Conservation (phyloP, 768 basidiomycete genomes). For the Suillus subaureus region DNA sequence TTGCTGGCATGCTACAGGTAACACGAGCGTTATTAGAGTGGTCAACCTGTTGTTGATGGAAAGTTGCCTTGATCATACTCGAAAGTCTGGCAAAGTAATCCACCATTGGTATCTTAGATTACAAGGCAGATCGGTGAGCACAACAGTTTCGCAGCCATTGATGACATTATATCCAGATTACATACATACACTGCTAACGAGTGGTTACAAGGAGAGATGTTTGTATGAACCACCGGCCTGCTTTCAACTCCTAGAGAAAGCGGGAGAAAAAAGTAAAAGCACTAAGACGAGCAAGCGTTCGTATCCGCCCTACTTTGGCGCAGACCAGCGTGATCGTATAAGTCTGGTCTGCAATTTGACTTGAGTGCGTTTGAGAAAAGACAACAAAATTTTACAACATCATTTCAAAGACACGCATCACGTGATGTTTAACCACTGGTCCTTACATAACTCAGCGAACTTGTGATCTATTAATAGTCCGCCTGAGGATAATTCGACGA, state of each 20-base stretch:
- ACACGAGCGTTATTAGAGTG: background rate
- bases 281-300: slow-evolving; percentile 31
- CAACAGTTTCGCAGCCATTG: background rate
- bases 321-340: slow-evolving; percentile 26
- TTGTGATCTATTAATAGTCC: background rate
- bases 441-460: background rate
- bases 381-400: background rate
- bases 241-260: slow-evolving; percentile 20
- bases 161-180: background rate
- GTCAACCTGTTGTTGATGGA: background rate
- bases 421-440: slow-evolving; percentile 10
- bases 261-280: slow-evolving; percentile 28
- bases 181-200: background rate
- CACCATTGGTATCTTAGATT: background rate
- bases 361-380: slow-evolving; percentile 31
- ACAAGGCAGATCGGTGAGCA: background rate
- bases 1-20: background rate
- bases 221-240: slow-evolving; percentile 36
- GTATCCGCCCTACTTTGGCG: slow-evolving; percentile 38
- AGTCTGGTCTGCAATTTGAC: slow-evolving; percentile 35
- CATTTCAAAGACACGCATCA: slow-evolving; percentile 1
- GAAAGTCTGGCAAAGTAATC: background rate
- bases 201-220: background rate
- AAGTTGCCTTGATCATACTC: background rate
- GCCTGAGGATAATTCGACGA: background rate